Percentiles rank a stretch among this genome's conserved stretches.
These are phyloP conservation scores for Corylus heterophylla DNA, from an alignment of 306 rosid genomes.

Conservation along the genomic window DNA sequence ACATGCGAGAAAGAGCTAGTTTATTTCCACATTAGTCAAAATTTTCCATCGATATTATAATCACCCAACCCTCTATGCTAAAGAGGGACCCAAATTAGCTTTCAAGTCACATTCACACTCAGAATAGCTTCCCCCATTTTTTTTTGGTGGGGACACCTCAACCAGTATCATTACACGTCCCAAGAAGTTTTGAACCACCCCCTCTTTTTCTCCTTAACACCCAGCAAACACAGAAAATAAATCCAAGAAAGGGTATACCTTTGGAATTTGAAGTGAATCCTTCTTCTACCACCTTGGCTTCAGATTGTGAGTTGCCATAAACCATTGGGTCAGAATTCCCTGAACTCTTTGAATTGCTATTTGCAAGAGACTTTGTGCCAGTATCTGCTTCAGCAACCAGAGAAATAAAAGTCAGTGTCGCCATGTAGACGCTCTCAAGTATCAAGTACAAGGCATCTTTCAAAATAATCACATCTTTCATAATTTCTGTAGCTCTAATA, in stretches of 20 bases:
- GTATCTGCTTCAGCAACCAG: conserved; percentile 47
- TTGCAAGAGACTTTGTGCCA: conserved; percentile 43
- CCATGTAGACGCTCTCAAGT: conserved; percentile 7
- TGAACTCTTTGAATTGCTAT: conserved; percentile 41
- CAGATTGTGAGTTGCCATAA: conserved; percentile 45
- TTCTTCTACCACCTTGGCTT: conserved; percentile 45
- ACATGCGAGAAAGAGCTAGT: neutral
- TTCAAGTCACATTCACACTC: neutral
- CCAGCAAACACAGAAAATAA: neutral
- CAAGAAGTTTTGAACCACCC: neutral
- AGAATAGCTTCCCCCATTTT: neutral
- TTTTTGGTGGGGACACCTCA: neutral
- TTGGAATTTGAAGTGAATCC: conserved; percentile 46
- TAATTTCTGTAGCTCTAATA: neutral
- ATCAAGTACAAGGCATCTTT: neutral
- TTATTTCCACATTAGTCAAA: neutral
- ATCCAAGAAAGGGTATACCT: conserved; percentile 34
- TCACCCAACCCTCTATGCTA: neutral
- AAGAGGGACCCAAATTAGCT: neutral
- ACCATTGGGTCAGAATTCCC: conserved; percentile 43
- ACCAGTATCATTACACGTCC: neutral
- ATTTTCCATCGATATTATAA: neutral
- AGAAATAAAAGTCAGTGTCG: conserved; percentile 19
- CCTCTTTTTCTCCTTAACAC: neutral
- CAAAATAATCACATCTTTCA: neutral